Evolutionary conservation across 2,329 filamentous ascomycete species (phyloP), one percentile per base, ranked within the genome.

Genomic region (Aspergillus persii): DNA sequence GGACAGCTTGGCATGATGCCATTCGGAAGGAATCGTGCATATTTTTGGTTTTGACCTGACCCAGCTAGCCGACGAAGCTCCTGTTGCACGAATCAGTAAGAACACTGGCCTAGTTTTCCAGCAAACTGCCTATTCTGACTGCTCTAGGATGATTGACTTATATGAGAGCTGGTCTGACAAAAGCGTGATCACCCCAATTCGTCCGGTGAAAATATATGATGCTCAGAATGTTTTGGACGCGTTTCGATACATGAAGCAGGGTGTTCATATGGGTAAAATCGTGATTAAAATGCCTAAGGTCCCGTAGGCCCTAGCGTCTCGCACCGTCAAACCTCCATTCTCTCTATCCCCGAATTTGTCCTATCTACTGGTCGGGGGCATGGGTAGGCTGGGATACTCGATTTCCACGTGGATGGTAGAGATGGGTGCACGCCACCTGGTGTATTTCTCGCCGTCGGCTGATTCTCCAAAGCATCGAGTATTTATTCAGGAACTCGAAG

Each of bases 191-290:
- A 7, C 2, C 15, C 56, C 53, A 1, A 47, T 52, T 7, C 23
- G 15, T 9, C 54, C 50, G 1, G 23, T 33, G 7, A 56, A 36
- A 8, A 11, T 41, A 41, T 57, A 59, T 31, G 36, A 30, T 8
- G 58, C 54, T 11, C 2, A 12, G 3, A 8, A 59, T 1, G 50
- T 63, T 3, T 8, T 39, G 3, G 47, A 57, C 3, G 76, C 74
- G 0, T 62, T 79, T 29, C 48, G 48, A 2, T 69, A 64, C 56
- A 71, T 79, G 56, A 70, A 71, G 8, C 47, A 63, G 1, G 75
- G 74, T 0, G 62, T 62, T 1, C 74, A 78, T 50, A 71, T 76
- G 1, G 77, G 77, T 3, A 79, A 79, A 58, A 64, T 79, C 6
- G 72, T 79, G 7, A 59, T 79, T 11, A 61, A 61, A 6, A 65